Percentiles rank a stretch among this genome's conserved stretches.
Conservation (phyloP, 225 moss, liverwort and hornwort species). For the Pseudisothecium myosuroides region DNA sequence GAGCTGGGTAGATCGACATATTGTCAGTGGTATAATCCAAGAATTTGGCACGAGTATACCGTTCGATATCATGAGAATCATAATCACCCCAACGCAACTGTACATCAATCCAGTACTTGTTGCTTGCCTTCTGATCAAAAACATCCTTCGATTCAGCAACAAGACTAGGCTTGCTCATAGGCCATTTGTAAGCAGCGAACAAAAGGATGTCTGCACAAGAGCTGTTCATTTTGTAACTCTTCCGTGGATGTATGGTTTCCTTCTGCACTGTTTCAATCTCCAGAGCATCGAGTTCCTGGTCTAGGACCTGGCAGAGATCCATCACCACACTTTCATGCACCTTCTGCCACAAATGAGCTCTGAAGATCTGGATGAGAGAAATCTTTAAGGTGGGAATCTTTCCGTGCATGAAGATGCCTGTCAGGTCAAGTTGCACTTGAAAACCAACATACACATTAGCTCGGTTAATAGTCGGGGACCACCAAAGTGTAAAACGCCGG, state of each 20-base stretch:
- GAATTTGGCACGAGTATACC: constrained; percentile 98
- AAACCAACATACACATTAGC: constrained; percentile 99
- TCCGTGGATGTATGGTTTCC: constrained; percentile 97
- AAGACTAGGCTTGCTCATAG: constrained; percentile 97
- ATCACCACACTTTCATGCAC: constrained; percentile 99
- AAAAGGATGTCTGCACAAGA: constrained; percentile 97
- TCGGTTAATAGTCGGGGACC: constrained; percentile 97
- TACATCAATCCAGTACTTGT: constrained; percentile 99
- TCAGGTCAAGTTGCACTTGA: constrained; percentile 97
- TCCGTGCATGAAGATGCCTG: constrained; percentile 99
- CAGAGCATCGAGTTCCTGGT: constrained; percentile 98
- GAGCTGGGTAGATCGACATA: constrained; percentile 99
- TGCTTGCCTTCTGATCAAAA: constrained; percentile 97
- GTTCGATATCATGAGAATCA: constrained; percentile 97
- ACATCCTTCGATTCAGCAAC: constrained; percentile 99
- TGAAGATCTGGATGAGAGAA: constrained; percentile 96
- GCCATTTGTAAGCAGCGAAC: constrained; percentile 99
- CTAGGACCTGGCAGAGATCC: constrained; percentile 99
- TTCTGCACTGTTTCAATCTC: constrained; percentile 99
- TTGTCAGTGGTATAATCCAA: constrained; percentile 98
- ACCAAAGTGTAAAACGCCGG: constrained; percentile 96
- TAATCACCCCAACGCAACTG: constrained; percentile 99
- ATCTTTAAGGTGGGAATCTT: constrained; percentile 99
- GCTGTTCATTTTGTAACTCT: constrained; percentile 99
- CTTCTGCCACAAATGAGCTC: constrained; percentile 99